These are phyloP conservation scores for Rutstroemia sp. DNA, from an alignment of 2,329 filamentous ascomycete species.

Conservation along the genomic window DNA sequence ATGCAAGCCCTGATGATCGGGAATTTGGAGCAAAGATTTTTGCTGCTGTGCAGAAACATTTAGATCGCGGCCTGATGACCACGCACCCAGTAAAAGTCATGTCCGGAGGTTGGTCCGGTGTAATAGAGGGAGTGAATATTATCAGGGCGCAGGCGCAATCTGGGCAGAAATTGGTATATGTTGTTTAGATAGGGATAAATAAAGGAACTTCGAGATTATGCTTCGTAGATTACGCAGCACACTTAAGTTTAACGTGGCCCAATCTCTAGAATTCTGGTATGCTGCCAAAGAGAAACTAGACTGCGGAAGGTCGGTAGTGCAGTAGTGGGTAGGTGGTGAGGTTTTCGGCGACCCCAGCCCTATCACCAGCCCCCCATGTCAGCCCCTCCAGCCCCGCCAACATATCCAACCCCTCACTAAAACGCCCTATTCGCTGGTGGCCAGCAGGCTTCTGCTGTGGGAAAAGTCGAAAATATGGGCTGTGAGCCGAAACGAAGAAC, in stretches of 20 bases:
- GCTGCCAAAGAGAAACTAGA: no score
- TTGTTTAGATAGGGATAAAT: background rate
- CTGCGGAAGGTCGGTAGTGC: no score
- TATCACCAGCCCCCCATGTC: no score
- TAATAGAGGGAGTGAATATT: background rate
- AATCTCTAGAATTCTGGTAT: no score
- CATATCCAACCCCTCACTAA: no score
- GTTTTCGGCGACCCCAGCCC: no score
- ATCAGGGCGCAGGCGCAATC: background rate
- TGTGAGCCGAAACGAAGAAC: no score
- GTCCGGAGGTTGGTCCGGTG: background rate
- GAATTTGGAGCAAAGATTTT: background rate
- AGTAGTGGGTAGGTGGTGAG: no score
- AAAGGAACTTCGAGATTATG: background rate
- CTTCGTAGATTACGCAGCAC: background rate
- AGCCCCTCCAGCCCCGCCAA: no score
- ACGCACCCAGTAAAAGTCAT: background rate
- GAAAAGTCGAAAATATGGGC: no score
- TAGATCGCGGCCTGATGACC: background rate
- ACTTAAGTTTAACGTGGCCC: background rate
- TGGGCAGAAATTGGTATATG: background rate
- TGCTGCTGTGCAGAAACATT: background rate
- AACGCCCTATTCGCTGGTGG: no score
- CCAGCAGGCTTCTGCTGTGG: no score
- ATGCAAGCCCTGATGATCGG: background rate